These are phyloP conservation scores for Rhizopus sp. DNA, from an alignment of 371 early-diverging fungal species.

Conservation along the genomic window DNA sequence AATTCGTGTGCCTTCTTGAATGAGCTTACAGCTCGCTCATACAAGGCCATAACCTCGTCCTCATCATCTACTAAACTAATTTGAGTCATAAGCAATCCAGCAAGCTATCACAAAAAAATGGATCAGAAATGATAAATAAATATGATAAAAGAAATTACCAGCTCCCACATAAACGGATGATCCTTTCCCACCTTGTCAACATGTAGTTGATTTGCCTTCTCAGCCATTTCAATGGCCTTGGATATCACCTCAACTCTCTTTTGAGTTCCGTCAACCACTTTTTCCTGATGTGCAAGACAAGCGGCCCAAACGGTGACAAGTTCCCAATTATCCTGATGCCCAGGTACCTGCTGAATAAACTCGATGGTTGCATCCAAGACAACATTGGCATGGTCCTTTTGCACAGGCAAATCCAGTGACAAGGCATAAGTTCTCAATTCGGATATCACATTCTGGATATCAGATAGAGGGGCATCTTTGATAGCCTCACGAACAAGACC, in stretches of 20 bases:
- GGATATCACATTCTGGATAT: conserved; percentile 19
- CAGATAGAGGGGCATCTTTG: conserved; percentile 12
- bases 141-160: conserved; percentile 23
- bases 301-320: conserved; percentile 35
- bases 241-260: conserved; percentile 17
- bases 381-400: conserved; percentile 19
- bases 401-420: conserved; percentile 29
- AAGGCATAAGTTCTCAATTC: conserved; percentile 35
- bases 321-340: conserved; percentile 28
- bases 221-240: conserved; percentile 23
- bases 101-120: conserved; percentile 23
- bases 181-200: conserved; percentile 27
- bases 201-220: conserved; percentile 24
- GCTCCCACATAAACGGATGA: conserved; percentile 35
- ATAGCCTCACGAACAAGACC: conserved; percentile 12
- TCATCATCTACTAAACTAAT: conserved; percentile 41
- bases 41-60: conserved; percentile 38
- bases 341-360: conserved; percentile 26
- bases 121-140: not conserved
- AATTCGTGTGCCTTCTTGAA: conserved; percentile 28
- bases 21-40: conserved; percentile 26
- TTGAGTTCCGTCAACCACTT: conserved; percentile 18
- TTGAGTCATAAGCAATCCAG: conserved; percentile 36
- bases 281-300: conserved; percentile 32
- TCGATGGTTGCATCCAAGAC: conserved; percentile 23